Conservation (phyloP, 768 basidiomycete species). For the Serendipita sp. region DNA sequence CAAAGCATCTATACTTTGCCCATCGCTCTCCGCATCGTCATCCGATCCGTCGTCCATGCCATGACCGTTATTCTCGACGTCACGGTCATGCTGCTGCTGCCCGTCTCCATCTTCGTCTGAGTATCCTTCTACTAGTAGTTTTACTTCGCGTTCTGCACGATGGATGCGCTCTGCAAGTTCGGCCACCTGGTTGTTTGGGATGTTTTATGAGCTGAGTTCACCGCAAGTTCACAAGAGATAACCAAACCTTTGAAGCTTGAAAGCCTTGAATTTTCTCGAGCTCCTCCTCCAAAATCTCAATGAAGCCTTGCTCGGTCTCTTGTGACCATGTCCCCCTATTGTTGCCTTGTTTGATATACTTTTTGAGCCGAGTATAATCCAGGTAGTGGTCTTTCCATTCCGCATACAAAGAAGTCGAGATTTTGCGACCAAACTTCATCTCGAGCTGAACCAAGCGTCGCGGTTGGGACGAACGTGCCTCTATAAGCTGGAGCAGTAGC, state of each 20-base stretch:
- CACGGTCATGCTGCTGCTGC: conserved; percentile 14
- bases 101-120: conserved; percentile 46
- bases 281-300: conserved; percentile 60
- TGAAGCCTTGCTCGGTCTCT: conserved; percentile 71
- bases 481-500: background rate
- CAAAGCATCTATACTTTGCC: conserved; percentile 51
- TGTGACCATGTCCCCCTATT: conserved; percentile 45
- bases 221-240: background rate
- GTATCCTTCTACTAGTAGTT: conserved; percentile 41
- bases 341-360: conserved; percentile 59
- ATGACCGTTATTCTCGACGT: conserved; percentile 12
- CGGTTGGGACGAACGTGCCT: background rate
- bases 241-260: conserved; percentile 65
- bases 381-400: conserved; percentile 89
- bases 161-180: conserved; percentile 71
- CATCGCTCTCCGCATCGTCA: conserved; percentile 30
- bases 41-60: conserved; percentile 19
- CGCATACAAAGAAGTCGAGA: conserved; percentile 67
- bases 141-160: conserved; percentile 67
- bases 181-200: conserved; percentile 34
- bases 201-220: background rate
- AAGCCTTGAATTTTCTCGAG: conserved; percentile 90
- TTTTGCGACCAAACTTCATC: conserved; percentile 77
- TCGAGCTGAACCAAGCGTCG: background rate
- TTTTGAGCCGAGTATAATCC: conserved; percentile 78